Conservation (phyloP, 2,329 filamentous ascomycete species). For the Exophiala xenobiotica region DNA sequence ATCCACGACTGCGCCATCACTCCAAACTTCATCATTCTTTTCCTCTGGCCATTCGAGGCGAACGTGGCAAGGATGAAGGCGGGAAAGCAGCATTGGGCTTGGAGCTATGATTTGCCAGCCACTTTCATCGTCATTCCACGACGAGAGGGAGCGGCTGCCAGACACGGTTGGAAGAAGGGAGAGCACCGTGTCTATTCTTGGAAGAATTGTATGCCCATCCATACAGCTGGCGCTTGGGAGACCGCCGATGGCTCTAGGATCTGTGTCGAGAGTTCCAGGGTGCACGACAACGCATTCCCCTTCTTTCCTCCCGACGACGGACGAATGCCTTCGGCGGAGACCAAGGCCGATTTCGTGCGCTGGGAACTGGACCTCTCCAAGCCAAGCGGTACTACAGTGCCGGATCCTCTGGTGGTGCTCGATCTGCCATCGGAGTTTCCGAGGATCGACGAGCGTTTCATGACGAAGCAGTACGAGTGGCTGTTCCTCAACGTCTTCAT, state of each 20-base stretch:
- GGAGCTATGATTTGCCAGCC: conserved; percentile 8
- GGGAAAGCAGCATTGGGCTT: conserved; percentile 15
- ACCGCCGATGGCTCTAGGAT: conserved; percentile 1
- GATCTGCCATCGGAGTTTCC: conserved; percentile 15
- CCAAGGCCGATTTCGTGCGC: conserved; percentile 17
- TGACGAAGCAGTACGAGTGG: conserved; percentile 9
- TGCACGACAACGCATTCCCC: conserved; percentile 12
- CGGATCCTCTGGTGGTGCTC: conserved; percentile 8
- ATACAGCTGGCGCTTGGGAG: conserved; percentile 16
- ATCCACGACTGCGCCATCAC: conserved; percentile 17
- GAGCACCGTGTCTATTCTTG: conserved; percentile 10
- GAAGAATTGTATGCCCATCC: conserved; percentile 17
- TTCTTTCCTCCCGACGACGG: conserved; percentile 12
- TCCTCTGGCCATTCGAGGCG: conserved; percentile 21
- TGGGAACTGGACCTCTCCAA: conserved; percentile 12
- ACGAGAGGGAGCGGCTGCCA: background rate
- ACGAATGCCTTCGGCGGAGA: background rate
- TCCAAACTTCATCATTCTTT: conserved; percentile 5
- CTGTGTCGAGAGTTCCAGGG: conserved; percentile 10
- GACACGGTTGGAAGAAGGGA: conserved; percentile 5
- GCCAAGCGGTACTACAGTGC: background rate
- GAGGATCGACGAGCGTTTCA: conserved; percentile 18
- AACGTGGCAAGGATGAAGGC: conserved; percentile 11
- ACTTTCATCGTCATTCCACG: conserved; percentile 12
- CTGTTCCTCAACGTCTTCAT: conserved; percentile 11